Evolutionary conservation across 2,329 filamentous ascomycete genomes (phyloP), one percentile per base, ranked within the genome.

Genomic region (Apiospora koreana): DNA sequence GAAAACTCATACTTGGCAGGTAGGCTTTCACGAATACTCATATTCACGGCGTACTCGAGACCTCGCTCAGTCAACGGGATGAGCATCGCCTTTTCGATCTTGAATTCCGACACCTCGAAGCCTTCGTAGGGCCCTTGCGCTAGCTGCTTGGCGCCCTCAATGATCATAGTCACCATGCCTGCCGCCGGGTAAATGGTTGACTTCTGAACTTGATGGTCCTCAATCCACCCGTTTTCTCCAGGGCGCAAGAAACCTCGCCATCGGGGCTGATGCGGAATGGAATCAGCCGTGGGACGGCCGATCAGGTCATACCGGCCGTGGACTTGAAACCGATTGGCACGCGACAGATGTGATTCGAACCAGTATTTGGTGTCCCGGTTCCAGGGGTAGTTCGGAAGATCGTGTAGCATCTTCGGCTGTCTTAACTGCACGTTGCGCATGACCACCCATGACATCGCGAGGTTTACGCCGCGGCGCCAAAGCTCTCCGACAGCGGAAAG

Each of bases 321-420:
- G 35, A 81, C 77, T 18, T 85, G 80, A 70, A 85, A 82, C 2
- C 86, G 82, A 65, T 82, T 82, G 14, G 82, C 79, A 18, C 77
- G 75, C 25, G 83, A 84, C 2, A 86, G 74, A 50, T 85, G 83
- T 1, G 84, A 85, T 71, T 89, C 87, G 71, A 86, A 82, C 87
- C 87, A 89, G 75, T 88, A 87, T 1, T 76, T 78, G 35, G 82
- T 85, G 35, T 79, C 77, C 70, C 88, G 87, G 41, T 88, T 87
- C 86, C 87, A 89, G 2, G 85, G 82, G 71, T 89, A 89, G 0
- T 82, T 80, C 1, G 87, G 87, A 42, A 89, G 75, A 70, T 85
- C 82, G 1, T 79, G 74, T 3, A 88, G 77, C 25, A 82, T 70
- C 68, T 76, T 73, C 4, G 74, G 73, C 9, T 45, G 68, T 5